Conservation (phyloP, 257 asterid genomes). For the Echites panduratus region DNA sequence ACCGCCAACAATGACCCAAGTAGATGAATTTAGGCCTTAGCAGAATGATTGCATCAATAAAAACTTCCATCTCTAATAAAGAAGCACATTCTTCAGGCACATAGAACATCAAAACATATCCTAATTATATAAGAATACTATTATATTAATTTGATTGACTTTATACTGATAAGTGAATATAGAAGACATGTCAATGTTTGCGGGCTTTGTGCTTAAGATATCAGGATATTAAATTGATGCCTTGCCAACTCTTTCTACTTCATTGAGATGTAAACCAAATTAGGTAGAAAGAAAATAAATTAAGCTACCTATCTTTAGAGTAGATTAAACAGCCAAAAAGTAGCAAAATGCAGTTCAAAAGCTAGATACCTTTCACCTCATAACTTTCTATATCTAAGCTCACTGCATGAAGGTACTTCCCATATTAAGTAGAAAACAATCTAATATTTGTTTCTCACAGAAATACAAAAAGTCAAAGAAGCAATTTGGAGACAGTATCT, state of each 20-base stretch:
- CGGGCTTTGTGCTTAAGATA: conserved; percentile 51
- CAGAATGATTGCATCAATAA: conserved; percentile 14
- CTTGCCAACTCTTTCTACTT: conserved; percentile 50
- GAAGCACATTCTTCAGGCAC: no score
- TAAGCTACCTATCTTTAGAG: not conserved
- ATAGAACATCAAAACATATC: conserved; percentile 6
- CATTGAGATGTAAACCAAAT: conserved; percentile 27
- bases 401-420: not conserved
- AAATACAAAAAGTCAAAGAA: not conserved
- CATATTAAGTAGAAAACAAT: not conserved
- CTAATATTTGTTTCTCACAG: not conserved
- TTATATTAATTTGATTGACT: conserved; percentile 56
- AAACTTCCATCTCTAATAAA: conserved; percentile 3
- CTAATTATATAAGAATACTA: not conserved
- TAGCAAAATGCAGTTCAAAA: not conserved
- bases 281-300: conserved; percentile 12
- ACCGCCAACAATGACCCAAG: conserved; percentile 76
- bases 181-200: conserved; percentile 62
- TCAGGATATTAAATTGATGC: conserved; percentile 45
- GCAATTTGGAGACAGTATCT: not conserved
- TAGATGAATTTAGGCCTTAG: conserved; percentile 20
- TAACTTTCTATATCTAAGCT: not conserved
- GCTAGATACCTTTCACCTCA: not conserved
- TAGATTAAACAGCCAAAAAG: not conserved
- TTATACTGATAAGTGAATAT: conserved; percentile 51